phyloP scores from a whole-genome alignment of 192 early-diverging fungal genomes.

The Coemansia furcata region DNA sequence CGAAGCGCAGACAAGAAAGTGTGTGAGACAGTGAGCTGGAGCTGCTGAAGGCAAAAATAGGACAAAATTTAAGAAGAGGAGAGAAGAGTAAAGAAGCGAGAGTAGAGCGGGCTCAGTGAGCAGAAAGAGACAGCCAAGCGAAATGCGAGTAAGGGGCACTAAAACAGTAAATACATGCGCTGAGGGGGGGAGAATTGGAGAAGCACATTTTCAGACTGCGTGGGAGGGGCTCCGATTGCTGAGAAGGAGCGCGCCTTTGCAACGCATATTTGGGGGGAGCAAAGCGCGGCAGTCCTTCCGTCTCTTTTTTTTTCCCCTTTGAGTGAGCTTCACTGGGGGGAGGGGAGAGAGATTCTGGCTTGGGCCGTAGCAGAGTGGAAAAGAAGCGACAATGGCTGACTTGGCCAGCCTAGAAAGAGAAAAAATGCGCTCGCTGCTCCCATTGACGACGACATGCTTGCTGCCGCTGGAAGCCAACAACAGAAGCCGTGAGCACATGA shows the following conservation, averaged over 20 bases:
- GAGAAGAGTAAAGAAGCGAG: neutral
- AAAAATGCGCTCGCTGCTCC: neutral
- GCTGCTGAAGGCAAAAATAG: neutral
- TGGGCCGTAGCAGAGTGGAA: neutral
- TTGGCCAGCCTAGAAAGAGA: neutral
- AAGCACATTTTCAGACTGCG: slow-evolving; percentile 4
- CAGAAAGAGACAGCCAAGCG: neutral
- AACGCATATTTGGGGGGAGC: slow-evolving; percentile 7
- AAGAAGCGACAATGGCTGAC: neutral
- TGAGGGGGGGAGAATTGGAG: neutral
- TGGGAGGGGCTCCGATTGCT: slow-evolving; percentile 10
- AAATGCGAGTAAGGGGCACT: neutral
- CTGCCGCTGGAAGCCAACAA: neutral
- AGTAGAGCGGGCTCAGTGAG: neutral
- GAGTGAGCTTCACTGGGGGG: neutral
- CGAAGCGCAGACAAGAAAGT: neutral
- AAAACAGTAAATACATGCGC: slow-evolving; percentile 7
- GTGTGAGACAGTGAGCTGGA: neutral
- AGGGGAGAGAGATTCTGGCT: neutral
- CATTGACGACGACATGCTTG: neutral
- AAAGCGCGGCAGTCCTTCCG: neutral
- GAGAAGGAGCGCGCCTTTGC: slow-evolving; percentile 11
- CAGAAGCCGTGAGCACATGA: neutral
- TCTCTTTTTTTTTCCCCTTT: neutral
- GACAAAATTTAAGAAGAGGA: neutral